Conservation (phyloP, 495 filamentous ascomycete genomes). For the Durotheca rogersii region DNA sequence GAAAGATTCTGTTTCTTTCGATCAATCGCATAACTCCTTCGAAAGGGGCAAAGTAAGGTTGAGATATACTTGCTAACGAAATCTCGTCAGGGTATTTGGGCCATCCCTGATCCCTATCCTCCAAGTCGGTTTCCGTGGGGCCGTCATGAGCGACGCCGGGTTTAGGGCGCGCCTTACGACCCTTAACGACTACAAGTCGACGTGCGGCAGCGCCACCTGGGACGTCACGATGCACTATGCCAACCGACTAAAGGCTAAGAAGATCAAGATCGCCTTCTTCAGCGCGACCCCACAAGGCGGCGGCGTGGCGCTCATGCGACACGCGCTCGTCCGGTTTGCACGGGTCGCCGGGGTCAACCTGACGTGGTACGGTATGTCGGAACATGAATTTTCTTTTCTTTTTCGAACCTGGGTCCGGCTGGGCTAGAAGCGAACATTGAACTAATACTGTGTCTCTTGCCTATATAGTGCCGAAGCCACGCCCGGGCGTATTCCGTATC, state of each 20-base stretch:
- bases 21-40: no score
- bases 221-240: constrained; percentile 66
- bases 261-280: constrained; percentile 80
- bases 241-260: constrained; percentile 62
- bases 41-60: no score
- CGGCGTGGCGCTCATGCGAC: constrained; percentile 85
- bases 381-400: not conserved
- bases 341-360: constrained; percentile 66
- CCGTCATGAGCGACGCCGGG: constrained; percentile 73
- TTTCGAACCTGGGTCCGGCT: no score
- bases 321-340: constrained; percentile 77
- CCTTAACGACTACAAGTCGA: constrained; percentile 63
- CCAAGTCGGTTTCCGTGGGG: constrained; percentile 69
- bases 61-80: constrained; percentile 9
- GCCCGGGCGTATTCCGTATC: constrained; percentile 79
- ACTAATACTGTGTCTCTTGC: no score
- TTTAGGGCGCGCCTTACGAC: constrained; percentile 61
- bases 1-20: not conserved
- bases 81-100: constrained; percentile 63
- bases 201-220: constrained; percentile 66
- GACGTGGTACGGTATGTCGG: constrained; percentile 65
- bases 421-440: no score
- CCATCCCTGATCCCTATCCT: constrained; percentile 71
- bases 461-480: constrained; percentile 79
- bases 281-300: constrained; percentile 84